These are phyloP conservation scores for Mitragyna speciosa DNA, from an alignment of 257 asterid genomes.

Conservation along the genomic window DNA sequence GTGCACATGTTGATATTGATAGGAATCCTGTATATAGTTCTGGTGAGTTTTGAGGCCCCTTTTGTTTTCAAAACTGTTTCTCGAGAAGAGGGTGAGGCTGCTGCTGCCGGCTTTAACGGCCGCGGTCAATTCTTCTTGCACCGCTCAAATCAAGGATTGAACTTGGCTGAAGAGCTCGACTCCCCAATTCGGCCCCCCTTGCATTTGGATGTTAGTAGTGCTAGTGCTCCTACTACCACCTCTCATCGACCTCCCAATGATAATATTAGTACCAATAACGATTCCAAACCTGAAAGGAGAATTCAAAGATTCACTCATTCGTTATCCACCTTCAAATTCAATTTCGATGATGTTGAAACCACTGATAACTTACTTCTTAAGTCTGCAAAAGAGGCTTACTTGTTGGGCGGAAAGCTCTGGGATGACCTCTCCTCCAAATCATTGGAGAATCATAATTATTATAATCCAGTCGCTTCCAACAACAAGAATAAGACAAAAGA, in stretches of 20 bases:
- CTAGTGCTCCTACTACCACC: background rate
- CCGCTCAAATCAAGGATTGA: constrained; percentile 54
- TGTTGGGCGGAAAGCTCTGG: constrained; percentile 74
- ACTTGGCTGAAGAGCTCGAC: constrained; percentile 45
- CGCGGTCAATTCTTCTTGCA: constrained; percentile 30
- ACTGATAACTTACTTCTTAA: constrained; percentile 38
- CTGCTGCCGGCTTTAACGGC: no score
- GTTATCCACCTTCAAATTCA: constrained; percentile 29
- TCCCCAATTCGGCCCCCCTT: constrained; percentile 77
- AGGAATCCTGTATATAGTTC: constrained; percentile 50
- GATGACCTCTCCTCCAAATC: constrained; percentile 49
- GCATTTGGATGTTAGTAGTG: constrained; percentile 4
- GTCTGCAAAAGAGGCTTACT: constrained; percentile 68
- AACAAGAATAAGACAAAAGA: constrained; percentile 2
- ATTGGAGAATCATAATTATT: constrained; percentile 13
- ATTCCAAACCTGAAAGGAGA: constrained; percentile 44
- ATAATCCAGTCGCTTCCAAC: background rate
- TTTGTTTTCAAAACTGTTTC: constrained; percentile 59
- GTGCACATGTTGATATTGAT: constrained; percentile 53
- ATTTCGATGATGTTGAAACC: constrained; percentile 11
- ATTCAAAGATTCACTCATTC: constrained; percentile 13
- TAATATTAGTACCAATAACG: no score
- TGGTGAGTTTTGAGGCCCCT: constrained; percentile 78
- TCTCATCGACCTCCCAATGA: no score
- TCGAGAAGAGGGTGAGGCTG: constrained; percentile 24